These are phyloP conservation scores for Heracleum sosnowskyi DNA, from an alignment of 129 eudicot genomes.

Conservation along the genomic window DNA sequence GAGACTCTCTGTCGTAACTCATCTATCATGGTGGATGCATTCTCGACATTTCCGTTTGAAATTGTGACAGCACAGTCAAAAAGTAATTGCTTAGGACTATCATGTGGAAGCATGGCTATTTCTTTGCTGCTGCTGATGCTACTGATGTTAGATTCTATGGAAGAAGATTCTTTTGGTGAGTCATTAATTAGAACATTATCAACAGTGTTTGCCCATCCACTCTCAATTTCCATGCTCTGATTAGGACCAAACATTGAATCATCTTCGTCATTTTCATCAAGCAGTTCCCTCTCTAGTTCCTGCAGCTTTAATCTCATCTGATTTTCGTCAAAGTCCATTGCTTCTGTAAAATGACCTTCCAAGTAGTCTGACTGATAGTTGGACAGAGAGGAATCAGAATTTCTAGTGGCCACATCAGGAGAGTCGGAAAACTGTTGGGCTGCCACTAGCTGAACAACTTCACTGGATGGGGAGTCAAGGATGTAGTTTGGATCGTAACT, in stretches of 20 bases:
- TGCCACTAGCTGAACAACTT: conserved; percentile 23
- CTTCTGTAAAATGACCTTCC: conserved; percentile 38
- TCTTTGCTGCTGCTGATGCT: conserved; percentile 48
- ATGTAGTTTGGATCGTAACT: conserved; percentile 57
- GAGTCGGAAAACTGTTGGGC: conserved; percentile 17
- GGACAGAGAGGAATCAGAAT: conserved; percentile 15
- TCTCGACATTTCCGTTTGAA: conserved; percentile 49
- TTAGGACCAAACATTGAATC: conserved; percentile 21
- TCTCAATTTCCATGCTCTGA: conserved; percentile 15
- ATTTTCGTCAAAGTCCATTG: conserved; percentile 27
- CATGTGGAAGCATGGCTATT: conserved; percentile 16
- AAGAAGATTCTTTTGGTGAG: conserved; percentile 70
- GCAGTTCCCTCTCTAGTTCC: conserved; percentile 78
- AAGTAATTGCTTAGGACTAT: conserved; percentile 55
- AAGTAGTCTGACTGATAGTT: conserved; percentile 37
- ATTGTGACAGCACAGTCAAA: conserved; percentile 70
- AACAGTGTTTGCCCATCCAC: conserved; percentile 6
- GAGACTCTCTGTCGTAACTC: conserved; percentile 67
- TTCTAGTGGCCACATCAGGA: conserved; percentile 1
- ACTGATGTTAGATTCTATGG: conserved; percentile 50
- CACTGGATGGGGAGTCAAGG: conserved; percentile 62
- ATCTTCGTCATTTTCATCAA: conserved; percentile 39
- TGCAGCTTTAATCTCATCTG: conserved; percentile 73
- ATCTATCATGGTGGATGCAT: conserved; percentile 55
- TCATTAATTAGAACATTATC: conserved; percentile 22